Evolutionary conservation across 306 rosid species (phyloP), one percentile per base, ranked within the genome.

Genomic region (Fagus crenata): DNA sequence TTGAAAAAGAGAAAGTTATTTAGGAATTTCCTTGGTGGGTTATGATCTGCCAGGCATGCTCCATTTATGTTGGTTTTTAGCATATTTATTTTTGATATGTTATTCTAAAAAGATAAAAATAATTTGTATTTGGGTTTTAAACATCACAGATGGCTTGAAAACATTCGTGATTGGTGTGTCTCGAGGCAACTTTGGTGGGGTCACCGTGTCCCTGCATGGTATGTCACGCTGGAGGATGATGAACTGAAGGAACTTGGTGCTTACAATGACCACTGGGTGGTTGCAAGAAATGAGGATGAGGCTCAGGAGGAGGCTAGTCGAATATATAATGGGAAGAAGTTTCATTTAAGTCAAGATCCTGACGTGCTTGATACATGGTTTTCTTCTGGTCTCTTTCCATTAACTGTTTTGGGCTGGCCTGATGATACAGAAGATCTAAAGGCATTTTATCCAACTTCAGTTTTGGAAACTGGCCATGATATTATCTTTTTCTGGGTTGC

Each of bases 151-250:
- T 95, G 99, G 97, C 97, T 95, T 17, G 97, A 88, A 80, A 89
- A 86, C 77, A 95, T 92, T 55, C 96, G 88, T 49, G 99, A 95
- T 83, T 95, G 99, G 97, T 92, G 97, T 82, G 75, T 95, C 85
- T 95, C 97, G 77, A 87, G 97, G 80, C 97, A 95, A 84, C 92
- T 95, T 14, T 95, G 99, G 99, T 95, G 99, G 97, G 99, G 99
- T 78, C 99, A 95, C 77, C 93, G 87, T 36, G 81, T 92, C 76
- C 99, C 99, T 82, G 97, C 97, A 35, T 95, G 97, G 97, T 95
- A 92, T 76, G 91, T 86, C 61, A 75, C 88, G 12, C 74, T 86
- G 73, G 93, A 92, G 75, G 96, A 87, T 82, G 99, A 92, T 71
- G 55, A 56, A 55, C 83, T 81, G 68, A 86, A 84, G 87, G 96